These are phyloP conservation scores for Betula pendula DNA, from an alignment of 306 rosid genomes.

Conservation along the genomic window DNA sequence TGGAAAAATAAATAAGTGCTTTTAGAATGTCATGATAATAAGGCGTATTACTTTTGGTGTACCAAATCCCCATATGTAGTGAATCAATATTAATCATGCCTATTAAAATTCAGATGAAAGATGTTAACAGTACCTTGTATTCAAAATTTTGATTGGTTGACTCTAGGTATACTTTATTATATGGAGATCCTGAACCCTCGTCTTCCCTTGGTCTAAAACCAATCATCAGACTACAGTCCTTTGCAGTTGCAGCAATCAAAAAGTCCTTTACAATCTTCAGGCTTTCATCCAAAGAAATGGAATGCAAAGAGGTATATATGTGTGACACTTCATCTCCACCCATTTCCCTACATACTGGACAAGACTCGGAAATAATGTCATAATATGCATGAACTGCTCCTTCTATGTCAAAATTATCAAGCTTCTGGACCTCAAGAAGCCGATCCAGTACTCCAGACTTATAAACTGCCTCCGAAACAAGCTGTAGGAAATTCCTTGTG, in stretches of 20 bases:
- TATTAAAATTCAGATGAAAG: background rate
- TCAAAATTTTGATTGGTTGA: conserved; percentile 73
- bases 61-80: background rate
- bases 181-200: conserved; percentile 43
- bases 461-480: conserved; percentile 64
- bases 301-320: conserved; percentile 64
- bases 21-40: background rate
- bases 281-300: conserved; percentile 72
- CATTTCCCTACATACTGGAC: conserved; percentile 64
- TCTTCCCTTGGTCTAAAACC: conserved; percentile 66
- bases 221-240: conserved; percentile 92
- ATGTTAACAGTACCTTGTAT: conserved; percentile 58
- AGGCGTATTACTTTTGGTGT: no score
- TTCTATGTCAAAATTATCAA: conserved; percentile 83
- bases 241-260: conserved; percentile 80
- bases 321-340: conserved; percentile 43
- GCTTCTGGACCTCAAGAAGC: conserved; percentile 82
- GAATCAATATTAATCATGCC: background rate
- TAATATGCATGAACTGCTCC: conserved; percentile 94
- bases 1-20: background rate
- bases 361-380: conserved; percentile 63
- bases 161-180: conserved; percentile 48
- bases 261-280: conserved; percentile 75
- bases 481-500: conserved; percentile 61
- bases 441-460: conserved; percentile 63